Conservation (phyloP, 495 filamentous ascomycete species). For the Penicillium canariense region DNA sequence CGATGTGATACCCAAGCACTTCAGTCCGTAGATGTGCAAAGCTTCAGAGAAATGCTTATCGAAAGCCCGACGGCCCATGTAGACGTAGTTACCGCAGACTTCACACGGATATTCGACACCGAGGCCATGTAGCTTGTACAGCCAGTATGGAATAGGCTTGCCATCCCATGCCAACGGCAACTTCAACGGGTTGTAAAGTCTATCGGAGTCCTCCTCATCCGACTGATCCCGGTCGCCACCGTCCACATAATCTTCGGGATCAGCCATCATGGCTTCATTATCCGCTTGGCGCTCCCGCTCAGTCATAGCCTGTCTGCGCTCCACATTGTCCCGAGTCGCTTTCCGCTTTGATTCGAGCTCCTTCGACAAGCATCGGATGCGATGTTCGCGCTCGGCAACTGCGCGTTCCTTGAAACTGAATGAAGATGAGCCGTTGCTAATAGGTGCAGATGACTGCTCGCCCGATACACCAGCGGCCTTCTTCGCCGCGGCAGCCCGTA, state of each 20-base stretch:
- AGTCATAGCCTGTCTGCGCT: constrained; percentile 93
- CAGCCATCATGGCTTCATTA: constrained; percentile 77
- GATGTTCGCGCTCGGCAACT: constrained; percentile 84
- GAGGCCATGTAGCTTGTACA: constrained; percentile 94
- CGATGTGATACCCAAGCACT: constrained; percentile 83
- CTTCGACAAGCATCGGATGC: constrained; percentile 70
- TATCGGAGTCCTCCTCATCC: constrained; percentile 72
- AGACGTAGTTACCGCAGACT: constrained; percentile 96
- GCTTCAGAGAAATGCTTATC: constrained; percentile 98
- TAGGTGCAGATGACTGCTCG: constrained; percentile 22
- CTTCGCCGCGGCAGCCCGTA: constrained; percentile 67
- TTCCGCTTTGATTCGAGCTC: constrained; percentile 75
- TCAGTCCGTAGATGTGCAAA: constrained; percentile 85
- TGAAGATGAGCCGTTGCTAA: constrained; percentile 30
- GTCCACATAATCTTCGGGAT: constrained; percentile 47
- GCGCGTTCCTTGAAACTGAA: constrained; percentile 77
- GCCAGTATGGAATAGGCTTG: constrained; percentile 98
- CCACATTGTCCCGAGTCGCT: constrained; percentile 88
- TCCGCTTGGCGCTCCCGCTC: constrained; percentile 92
- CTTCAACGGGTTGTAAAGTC: constrained; percentile 95
- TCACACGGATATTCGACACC: constrained; percentile 95
- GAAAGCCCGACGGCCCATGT: constrained; percentile 92
- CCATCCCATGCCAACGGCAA: constrained; percentile 95
- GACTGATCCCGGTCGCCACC: constrained; percentile 58
- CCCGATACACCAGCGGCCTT: constrained; percentile 40